Evolutionary conservation across 2,329 filamentous ascomycete species (phyloP).

Genomic region (Hymenoscyphus fraxineus): DNA sequence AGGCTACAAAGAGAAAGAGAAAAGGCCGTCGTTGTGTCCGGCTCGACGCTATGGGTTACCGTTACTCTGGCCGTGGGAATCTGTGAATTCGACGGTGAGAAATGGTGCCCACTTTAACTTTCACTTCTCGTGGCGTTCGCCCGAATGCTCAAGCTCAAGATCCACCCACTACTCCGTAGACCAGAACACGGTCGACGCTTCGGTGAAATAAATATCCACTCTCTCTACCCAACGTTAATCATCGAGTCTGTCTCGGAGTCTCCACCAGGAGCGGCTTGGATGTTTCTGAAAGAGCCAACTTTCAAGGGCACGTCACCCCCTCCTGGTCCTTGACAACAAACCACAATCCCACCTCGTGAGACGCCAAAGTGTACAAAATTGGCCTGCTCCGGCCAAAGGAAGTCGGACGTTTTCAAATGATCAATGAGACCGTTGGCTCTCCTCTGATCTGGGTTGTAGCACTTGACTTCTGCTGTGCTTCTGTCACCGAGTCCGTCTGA

Average conservation of each 20-base stretch:
- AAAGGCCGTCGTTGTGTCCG: background rate
- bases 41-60: slow-evolving; percentile 1
- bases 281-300: background rate
- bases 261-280: background rate
- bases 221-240: slow-evolving; percentile 11
- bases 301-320: slow-evolving; percentile 5
- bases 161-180: background rate
- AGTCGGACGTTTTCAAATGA: background rate
- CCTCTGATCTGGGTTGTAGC: background rate
- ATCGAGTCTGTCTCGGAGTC: slow-evolving; percentile 3
- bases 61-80: background rate
- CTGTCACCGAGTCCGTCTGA: slow-evolving; percentile 10
- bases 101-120: background rate
- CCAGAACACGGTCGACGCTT: slow-evolving; percentile 9
- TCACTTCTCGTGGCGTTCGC: background rate
- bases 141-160: background rate
- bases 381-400: slow-evolving; percentile 1
- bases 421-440: background rate
- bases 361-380: slow-evolving; percentile 8
- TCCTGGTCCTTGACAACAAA: slow-evolving; percentile 14
- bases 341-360: slow-evolving; percentile 11
- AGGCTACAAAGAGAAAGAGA: background rate
- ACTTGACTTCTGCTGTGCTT: background rate
- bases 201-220: slow-evolving; percentile 5
- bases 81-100: background rate